Conservation (phyloP, 768 basidiomycete genomes). For the Psilocybe azurescens region DNA sequence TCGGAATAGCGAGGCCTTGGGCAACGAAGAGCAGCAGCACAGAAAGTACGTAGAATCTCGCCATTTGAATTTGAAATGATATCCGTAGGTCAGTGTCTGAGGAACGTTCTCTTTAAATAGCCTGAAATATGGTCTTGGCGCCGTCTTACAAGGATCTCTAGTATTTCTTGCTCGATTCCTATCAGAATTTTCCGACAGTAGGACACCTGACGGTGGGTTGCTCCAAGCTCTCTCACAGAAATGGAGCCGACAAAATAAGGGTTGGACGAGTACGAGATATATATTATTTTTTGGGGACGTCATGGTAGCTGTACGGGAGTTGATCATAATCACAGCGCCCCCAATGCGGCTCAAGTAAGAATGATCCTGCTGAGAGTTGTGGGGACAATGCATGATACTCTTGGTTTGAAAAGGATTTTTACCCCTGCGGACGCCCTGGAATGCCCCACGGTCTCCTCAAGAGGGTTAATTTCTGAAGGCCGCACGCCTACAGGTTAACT, state of each 20-base stretch:
- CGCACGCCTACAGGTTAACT: too few relatives aligned
- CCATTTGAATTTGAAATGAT: constrained; percentile 1
- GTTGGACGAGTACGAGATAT: too few relatives aligned
- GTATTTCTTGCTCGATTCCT: neutral
- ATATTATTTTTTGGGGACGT: too few relatives aligned
- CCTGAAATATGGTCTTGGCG: neutral
- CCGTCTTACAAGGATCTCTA: neutral
- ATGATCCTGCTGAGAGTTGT: too few relatives aligned
- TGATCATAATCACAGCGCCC: neutral
- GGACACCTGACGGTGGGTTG: neutral
- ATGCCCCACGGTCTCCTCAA: too few relatives aligned
- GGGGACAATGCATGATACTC: too few relatives aligned
- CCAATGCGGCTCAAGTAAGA: too few relatives aligned
- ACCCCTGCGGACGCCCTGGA: too few relatives aligned
- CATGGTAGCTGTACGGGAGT: too few relatives aligned
- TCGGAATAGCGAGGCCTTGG: constrained; percentile 4
- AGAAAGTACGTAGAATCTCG: constrained; percentile 12
- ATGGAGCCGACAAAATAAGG: neutral
- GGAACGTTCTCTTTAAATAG: constrained; percentile 6
- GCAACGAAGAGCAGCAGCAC: neutral
- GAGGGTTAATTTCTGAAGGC: too few relatives aligned
- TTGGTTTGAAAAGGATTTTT: too few relatives aligned
- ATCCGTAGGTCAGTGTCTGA: too few relatives aligned
- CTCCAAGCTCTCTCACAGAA: neutral
- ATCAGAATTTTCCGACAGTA: neutral